phyloP scores from a whole-genome alignment of 352 stramenopile genomes.

The Poterioochromonas sp. region DNA sequence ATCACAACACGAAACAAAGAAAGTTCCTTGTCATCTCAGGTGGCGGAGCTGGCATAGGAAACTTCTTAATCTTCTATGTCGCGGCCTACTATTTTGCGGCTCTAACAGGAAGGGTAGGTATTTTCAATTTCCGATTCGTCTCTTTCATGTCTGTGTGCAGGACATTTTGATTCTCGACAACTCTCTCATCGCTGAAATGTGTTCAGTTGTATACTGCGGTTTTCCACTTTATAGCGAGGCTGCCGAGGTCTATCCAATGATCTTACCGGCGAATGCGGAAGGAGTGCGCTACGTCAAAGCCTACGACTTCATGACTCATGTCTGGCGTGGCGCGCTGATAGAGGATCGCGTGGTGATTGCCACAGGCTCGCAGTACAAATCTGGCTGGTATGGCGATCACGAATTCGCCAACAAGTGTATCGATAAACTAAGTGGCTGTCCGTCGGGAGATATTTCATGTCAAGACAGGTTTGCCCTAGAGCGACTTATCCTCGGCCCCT shows the following conservation, averaged over 20 bases:
- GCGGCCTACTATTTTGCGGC: background rate
- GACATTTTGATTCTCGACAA: background rate
- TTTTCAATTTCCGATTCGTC: background rate
- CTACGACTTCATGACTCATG: background rate
- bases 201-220: background rate
- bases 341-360: background rate
- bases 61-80: background rate
- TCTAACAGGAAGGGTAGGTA: background rate
- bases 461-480: background rate
- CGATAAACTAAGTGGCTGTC: background rate
- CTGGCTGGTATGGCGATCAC: background rate
- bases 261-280: background rate
- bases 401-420: background rate
- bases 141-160: background rate
- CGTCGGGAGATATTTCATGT: background rate
- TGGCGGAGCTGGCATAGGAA: background rate
- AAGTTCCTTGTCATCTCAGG: background rate
- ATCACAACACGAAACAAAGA: background rate
- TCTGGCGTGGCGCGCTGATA: background rate
- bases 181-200: slow-evolving; percentile 5
- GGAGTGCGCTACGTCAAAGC: background rate
- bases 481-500: background rate
- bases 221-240: background rate
- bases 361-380: background rate
- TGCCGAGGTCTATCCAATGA: background rate